These are phyloP conservation scores for Spinellus fusiger DNA, from an alignment of 192 early-diverging fungal genomes.

Conservation along the genomic window DNA sequence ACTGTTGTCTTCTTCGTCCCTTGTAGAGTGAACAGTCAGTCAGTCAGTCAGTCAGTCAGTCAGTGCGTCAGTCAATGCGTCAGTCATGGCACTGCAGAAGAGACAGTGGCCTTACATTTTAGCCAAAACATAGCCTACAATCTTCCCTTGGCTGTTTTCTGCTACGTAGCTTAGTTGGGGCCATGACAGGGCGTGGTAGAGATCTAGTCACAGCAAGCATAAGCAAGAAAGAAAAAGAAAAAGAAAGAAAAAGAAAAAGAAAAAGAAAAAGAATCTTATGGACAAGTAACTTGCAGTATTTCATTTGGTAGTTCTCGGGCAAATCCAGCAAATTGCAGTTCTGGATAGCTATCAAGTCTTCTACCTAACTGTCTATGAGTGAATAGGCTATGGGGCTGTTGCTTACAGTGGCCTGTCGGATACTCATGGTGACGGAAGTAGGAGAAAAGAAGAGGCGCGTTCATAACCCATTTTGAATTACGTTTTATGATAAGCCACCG, in stretches of 20 bases:
- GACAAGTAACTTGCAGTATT: conserved; percentile 76
- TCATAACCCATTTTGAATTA: neutral
- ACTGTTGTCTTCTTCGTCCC: conserved; percentile 78
- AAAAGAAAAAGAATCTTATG: neutral
- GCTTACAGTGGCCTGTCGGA: conserved; percentile 63
- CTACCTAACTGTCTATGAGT: conserved; percentile 42
- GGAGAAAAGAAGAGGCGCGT: neutral
- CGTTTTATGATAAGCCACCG: neutral
- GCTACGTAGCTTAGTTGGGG: conserved; percentile 95
- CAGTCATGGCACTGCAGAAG: too few species aligned
- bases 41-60: too few species aligned
- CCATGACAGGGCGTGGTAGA: conserved; percentile 80
- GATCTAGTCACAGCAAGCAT: conserved; percentile 35
- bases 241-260: neutral
- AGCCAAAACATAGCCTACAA: conserved; percentile 96
- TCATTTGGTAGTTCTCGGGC: conserved; percentile 99
- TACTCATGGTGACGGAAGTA: conserved; percentile 51
- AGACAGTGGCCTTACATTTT: conserved; percentile 69
- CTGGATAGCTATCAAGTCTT: conserved; percentile 91
- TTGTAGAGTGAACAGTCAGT: conserved; percentile 31
- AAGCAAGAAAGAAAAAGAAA: neutral
- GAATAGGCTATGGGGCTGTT: neutral
- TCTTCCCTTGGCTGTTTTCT: conserved; percentile 82
- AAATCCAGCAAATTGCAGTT: conserved; percentile 95
- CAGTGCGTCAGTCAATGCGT: too few species aligned